Evolutionary conservation across 2,329 filamentous ascomycete species (phyloP).

Genomic region (Colletotrichum sp.): DNA sequence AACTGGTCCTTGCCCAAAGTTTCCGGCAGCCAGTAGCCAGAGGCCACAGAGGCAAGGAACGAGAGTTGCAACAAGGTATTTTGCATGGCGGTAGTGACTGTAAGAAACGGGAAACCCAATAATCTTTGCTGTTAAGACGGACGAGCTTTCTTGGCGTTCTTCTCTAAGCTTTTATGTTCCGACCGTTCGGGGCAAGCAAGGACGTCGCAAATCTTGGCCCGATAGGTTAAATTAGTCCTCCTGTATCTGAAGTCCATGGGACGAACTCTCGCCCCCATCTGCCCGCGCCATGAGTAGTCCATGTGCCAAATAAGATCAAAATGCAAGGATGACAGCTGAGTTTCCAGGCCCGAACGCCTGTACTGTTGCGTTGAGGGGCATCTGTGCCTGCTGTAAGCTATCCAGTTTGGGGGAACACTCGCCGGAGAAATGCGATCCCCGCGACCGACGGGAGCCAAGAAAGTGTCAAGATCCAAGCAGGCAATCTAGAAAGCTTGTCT

Average conservation of each 20-base stretch:
- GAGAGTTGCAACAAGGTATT: not conserved
- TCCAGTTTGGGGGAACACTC: not conserved
- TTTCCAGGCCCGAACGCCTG: not conserved
- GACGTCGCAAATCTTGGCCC: not conserved
- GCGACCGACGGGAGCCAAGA: not conserved
- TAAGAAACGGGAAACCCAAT: not conserved
- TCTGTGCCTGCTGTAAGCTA: not conserved
- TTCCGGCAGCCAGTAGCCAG: conserved; percentile 11
- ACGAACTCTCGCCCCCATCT: not conserved
- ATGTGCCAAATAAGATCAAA: not conserved
- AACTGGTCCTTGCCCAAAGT: not conserved
- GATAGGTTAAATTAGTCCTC: not conserved
- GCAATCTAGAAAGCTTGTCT: not conserved
- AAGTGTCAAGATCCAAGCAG: not conserved
- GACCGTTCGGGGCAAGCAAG: not conserved
- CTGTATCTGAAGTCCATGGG: not conserved
- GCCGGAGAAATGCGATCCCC: not conserved
- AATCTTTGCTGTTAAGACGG: not conserved
- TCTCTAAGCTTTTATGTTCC: not conserved
- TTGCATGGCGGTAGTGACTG: not conserved
- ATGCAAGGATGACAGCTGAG: not conserved
- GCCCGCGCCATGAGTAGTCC: not conserved
- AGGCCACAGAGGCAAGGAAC: not conserved
- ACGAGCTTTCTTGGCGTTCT: not conserved
- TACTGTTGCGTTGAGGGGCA: not conserved